Conservation (phyloP, 2,329 filamentous ascomycete genomes). For the Botrytis porri region DNA sequence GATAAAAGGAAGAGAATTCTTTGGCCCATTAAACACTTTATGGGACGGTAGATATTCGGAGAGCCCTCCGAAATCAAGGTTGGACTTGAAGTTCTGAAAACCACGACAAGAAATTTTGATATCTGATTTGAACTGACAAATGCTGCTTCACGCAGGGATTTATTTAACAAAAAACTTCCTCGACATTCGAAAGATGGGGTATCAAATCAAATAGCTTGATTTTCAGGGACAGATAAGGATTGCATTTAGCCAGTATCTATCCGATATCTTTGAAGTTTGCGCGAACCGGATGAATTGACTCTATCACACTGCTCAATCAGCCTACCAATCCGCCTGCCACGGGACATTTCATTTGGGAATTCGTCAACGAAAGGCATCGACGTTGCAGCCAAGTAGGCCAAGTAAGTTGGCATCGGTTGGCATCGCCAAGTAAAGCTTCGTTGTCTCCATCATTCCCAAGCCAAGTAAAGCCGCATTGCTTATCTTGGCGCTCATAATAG, state of each 20-base stretch:
- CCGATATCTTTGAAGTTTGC: slow-evolving; percentile 6
- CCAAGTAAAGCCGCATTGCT: slow-evolving; percentile 1
- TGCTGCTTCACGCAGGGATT: too few relatives aligned
- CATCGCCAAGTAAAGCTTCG: slow-evolving; percentile 13
- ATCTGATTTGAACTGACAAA: not conserved
- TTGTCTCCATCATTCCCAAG: not conserved
- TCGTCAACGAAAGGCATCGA: not conserved
- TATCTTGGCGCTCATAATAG: not conserved
- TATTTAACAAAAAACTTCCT: not conserved
- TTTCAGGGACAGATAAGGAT: slow-evolving; percentile 14
- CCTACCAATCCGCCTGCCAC: not conserved
- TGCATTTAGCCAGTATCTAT: not conserved
- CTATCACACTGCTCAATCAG: too few relatives aligned
- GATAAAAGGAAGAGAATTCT: too few relatives aligned
- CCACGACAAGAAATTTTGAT: not conserved
- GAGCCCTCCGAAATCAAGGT: not conserved
- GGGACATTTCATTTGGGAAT: not conserved
- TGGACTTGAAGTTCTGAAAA: not conserved
- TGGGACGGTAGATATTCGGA: not conserved
- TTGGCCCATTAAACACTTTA: not conserved
- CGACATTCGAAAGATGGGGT: not conserved
- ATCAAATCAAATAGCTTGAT: not conserved
- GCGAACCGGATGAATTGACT: not conserved
- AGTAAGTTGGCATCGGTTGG: slow-evolving; percentile 11
- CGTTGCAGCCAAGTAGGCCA: slow-evolving; percentile 3